Percentiles rank a stretch among this genome's conserved stretches.
These are phyloP conservation scores for Calonectria hawksworthii DNA, from an alignment of 2,329 filamentous ascomycete genomes.

Conservation along the genomic window DNA sequence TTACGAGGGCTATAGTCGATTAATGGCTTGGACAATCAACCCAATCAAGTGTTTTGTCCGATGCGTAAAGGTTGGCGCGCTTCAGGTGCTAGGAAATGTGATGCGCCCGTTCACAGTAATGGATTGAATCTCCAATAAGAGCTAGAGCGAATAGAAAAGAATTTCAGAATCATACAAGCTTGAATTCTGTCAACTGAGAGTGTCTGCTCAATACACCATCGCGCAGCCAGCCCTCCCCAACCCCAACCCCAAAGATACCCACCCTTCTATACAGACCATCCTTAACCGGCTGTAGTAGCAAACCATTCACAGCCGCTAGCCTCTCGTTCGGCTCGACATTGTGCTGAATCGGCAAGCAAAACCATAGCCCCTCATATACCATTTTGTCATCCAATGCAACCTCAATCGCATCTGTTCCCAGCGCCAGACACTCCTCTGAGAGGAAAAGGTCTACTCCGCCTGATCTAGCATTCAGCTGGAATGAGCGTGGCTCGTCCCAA, in stretches of 20 bases:
- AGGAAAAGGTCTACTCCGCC: neutral
- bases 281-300: neutral
- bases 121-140: neutral
- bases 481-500: neutral
- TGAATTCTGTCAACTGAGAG: neutral
- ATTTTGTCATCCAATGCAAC: neutral
- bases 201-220: neutral
- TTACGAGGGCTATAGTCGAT: too few relatives aligned
- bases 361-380: neutral
- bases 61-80: neutral
- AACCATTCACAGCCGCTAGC: neutral
- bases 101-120: neutral
- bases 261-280: neutral
- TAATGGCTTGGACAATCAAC: too few relatives aligned
- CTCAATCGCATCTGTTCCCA: neutral
- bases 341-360: constrained; percentile 1
- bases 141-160: neutral
- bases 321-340: neutral
- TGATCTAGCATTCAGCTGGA: neutral
- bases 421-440: neutral
- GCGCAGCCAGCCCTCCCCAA: neutral
- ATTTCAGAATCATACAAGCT: neutral
- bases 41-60: too few relatives aligned
- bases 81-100: neutral
- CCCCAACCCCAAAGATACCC: neutral